Percentiles rank a stretch among this genome's conserved stretches.
These are phyloP conservation scores for Sporothrix pallida DNA, from an alignment of 2,329 filamentous ascomycete genomes.

Conservation along the genomic window DNA sequence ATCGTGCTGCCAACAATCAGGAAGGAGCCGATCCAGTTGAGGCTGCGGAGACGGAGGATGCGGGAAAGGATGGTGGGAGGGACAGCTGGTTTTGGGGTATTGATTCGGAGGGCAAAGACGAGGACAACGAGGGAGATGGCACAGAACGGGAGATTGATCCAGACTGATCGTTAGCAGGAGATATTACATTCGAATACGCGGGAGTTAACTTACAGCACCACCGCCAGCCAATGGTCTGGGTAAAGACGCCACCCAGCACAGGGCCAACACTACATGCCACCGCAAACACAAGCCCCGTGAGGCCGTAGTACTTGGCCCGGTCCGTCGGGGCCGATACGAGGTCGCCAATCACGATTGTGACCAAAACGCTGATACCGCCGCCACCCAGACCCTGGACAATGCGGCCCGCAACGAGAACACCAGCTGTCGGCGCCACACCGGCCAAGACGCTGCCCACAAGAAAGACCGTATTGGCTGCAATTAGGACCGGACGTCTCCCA, in stretches of 20 bases:
- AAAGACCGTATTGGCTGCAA: neutral
- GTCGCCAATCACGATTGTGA: constrained; percentile 7
- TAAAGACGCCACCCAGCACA: neutral
- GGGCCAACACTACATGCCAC: constrained; percentile 6
- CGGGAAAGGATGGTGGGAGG: neutral
- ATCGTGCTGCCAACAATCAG: neutral
- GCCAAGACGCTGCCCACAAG: neutral
- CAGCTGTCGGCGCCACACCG: neutral
- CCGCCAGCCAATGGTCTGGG: constrained; percentile 12
- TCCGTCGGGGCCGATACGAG: neutral
- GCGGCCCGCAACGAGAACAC: neutral
- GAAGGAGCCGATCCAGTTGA: neutral
- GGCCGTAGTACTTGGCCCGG: constrained; percentile 14
- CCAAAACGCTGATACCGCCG: neutral
- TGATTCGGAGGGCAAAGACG: neutral
- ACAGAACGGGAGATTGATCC: constrained; percentile 11
- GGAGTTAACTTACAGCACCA: neutral
- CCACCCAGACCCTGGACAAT: constrained; percentile 6
- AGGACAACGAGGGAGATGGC: neutral
- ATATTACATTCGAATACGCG: neutral
- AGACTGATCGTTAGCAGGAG: neutral
- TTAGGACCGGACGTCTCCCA: neutral
- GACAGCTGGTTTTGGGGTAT: neutral
- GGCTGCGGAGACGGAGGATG: neutral
- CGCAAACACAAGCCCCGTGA: neutral